These are phyloP conservation scores for Haplosporangium sp. DNA, from an alignment of 371 early-diverging fungal species.

Conservation along the genomic window DNA sequence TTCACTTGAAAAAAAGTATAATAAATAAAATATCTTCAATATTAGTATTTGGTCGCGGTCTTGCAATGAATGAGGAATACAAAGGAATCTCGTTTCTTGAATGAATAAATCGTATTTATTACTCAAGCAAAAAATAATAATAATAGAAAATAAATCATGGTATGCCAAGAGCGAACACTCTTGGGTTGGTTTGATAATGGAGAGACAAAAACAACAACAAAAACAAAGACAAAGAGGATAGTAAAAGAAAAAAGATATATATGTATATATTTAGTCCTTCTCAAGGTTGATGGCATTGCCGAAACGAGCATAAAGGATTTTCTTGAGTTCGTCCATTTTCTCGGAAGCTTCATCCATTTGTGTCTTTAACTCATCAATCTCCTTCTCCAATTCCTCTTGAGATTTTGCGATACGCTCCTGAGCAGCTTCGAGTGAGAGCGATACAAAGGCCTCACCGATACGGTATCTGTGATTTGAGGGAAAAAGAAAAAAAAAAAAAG, in stretches of 20 bases:
- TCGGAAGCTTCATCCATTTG: conserved; percentile 76
- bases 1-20: not conserved
- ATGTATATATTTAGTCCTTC: conserved; percentile 65
- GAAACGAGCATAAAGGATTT: conserved; percentile 89
- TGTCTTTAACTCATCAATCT: conserved; percentile 71
- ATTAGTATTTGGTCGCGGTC: too few species aligned
- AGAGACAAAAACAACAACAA: not conserved
- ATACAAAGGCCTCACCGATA: conserved; percentile 91
- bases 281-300: conserved; percentile 95
- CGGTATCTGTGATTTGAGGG: conserved; percentile 68
- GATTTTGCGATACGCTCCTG: conserved; percentile 79
- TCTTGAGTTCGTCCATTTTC: conserved; percentile 90
- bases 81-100: too few species aligned
- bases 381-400: conserved; percentile 64
- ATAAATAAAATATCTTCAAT: too few species aligned
- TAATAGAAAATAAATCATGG: not conserved
- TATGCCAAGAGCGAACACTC: too few species aligned
- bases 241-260: not conserved
- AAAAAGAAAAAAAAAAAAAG: not conserved
- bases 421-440: conserved; percentile 79
- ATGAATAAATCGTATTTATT: too few species aligned
- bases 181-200: too few species aligned
- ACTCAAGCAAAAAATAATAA: not conserved
- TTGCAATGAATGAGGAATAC: too few species aligned
- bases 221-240: not conserved